These are phyloP conservation scores for Cladophialophora immunda DNA, from an alignment of 2,329 filamentous ascomycete genomes.

Conservation along the genomic window DNA sequence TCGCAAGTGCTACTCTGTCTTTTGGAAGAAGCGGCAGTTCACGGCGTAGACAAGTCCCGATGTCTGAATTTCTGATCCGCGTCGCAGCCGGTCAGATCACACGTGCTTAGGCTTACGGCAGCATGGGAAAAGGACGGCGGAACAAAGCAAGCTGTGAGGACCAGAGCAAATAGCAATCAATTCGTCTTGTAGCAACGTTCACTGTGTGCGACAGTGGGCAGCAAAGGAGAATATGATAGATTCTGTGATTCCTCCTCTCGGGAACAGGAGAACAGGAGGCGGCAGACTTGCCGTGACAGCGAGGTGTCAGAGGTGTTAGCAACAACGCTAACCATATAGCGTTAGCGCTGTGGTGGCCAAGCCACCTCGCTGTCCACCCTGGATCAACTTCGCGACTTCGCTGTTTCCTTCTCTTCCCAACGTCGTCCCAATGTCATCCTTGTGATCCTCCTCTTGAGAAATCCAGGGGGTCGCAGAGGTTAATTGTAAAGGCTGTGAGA, in stretches of 20 bases:
- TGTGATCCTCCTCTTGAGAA: constrained; percentile 4
- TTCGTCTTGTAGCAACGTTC: not conserved
- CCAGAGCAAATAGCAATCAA: not conserved
- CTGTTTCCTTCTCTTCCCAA: constrained; percentile 5
- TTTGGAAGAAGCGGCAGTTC: not conserved
- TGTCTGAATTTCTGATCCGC: not conserved
- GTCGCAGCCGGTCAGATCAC: not conserved
- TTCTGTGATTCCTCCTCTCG: not conserved
- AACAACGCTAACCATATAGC: constrained; percentile 18
- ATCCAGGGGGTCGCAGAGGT: not conserved
- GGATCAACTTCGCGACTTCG: constrained; percentile 9
- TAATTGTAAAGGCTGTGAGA: not conserved
- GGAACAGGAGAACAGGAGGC: not conserved
- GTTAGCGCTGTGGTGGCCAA: constrained; percentile 11
- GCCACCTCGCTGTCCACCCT: not conserved
- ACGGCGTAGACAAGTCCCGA: not conserved
- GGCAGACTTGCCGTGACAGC: not conserved
- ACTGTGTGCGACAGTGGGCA: not conserved
- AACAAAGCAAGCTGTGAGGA: not conserved
- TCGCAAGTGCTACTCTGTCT: not conserved
- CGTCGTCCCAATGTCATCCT: not conserved
- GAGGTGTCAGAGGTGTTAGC: constrained; percentile 1
- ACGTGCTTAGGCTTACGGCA: not conserved
- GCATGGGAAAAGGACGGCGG: not conserved
- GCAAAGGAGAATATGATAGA: not conserved